Conservation (phyloP, 2,329 filamentous ascomycete genomes). For the Pseudopyrenochaeta lycopersici region DNA sequence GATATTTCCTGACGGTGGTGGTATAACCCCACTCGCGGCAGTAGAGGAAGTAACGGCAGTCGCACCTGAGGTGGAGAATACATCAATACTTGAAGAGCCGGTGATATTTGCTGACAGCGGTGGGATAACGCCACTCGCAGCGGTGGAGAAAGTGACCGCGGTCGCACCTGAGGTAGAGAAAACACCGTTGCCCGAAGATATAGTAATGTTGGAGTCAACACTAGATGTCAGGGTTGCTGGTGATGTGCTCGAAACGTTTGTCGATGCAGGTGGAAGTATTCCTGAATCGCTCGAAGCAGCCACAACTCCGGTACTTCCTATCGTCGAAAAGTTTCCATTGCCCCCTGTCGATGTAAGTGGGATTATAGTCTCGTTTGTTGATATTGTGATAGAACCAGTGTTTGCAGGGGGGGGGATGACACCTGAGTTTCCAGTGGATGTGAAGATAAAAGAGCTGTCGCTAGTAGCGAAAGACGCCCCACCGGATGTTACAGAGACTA, state of each 20-base stretch:
- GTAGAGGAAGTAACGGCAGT: slow-evolving; percentile 10
- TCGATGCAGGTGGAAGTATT: slow-evolving; percentile 7
- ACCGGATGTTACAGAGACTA: neutral
- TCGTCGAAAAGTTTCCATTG: slow-evolving; percentile 14
- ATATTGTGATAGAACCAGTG: neutral
- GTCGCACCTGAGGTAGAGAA: slow-evolving; percentile 8
- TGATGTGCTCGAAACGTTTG: slow-evolving; percentile 8
- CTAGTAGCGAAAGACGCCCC: slow-evolving; percentile 5
- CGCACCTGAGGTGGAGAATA: slow-evolving; percentile 8
- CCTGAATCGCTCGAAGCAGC: slow-evolving; percentile 12
- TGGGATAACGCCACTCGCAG: neutral
- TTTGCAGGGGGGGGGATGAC: slow-evolving; percentile 9
- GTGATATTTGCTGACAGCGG: slow-evolving; percentile 1
- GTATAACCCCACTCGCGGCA: slow-evolving; percentile 5
- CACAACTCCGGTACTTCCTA: slow-evolving; percentile 15
- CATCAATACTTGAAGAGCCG: neutral
- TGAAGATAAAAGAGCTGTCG: slow-evolving; percentile 6
- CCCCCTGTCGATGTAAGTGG: slow-evolving; percentile 7
- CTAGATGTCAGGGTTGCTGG: slow-evolving; percentile 2
- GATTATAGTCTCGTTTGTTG: neutral
- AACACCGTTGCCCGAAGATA: neutral
- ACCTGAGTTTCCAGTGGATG: slow-evolving; percentile 16
- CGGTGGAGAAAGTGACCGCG: slow-evolving; percentile 10
- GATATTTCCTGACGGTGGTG: too few species aligned
- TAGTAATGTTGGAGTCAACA: neutral